Percentiles rank a stretch among this genome's conserved stretches.
Conservation (phyloP, 305 asterid species). For the Ajuga reptans region DNA sequence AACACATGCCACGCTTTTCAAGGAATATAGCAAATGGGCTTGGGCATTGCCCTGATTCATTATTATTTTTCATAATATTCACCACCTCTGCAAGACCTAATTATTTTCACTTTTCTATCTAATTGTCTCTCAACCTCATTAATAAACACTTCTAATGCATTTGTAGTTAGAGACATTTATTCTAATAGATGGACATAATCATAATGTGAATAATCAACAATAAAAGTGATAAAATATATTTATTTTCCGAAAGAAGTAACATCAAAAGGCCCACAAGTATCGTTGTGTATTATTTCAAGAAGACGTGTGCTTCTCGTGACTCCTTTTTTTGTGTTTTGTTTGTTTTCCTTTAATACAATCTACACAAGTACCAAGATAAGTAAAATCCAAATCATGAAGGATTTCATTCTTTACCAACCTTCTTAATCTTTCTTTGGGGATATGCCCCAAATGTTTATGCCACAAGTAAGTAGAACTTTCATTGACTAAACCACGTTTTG, state of each 20-base stretch:
- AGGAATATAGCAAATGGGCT: too few relatives aligned
- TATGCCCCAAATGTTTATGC: conserved; percentile 7
- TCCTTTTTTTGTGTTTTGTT: conserved; percentile 3
- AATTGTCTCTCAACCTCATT: too few relatives aligned
- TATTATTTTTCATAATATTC: too few relatives aligned
- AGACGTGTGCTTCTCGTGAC: conserved; percentile 9
- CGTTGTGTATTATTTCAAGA: background rate
- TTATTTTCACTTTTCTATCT: too few relatives aligned
- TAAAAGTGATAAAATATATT: background rate
- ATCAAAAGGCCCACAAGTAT: background rate
- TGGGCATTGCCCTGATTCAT: too few relatives aligned
- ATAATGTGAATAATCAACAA: too few relatives aligned
- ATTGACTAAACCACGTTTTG: background rate
- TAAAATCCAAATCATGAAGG: background rate
- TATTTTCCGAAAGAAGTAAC: background rate
- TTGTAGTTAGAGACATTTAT: too few relatives aligned
- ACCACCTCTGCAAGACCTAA: too few relatives aligned
- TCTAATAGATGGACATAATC: too few relatives aligned
- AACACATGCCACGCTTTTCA: too few relatives aligned
- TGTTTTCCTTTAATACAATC: conserved; percentile 7
- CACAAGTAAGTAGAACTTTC: background rate
- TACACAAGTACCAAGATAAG: conserved; percentile 2
- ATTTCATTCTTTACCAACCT: conserved; percentile 9
- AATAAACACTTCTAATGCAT: too few relatives aligned
- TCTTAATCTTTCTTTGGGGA: conserved; percentile 1